Conservation (phyloP, 306 rosid genomes). For the Cicer yamashitae region DNA sequence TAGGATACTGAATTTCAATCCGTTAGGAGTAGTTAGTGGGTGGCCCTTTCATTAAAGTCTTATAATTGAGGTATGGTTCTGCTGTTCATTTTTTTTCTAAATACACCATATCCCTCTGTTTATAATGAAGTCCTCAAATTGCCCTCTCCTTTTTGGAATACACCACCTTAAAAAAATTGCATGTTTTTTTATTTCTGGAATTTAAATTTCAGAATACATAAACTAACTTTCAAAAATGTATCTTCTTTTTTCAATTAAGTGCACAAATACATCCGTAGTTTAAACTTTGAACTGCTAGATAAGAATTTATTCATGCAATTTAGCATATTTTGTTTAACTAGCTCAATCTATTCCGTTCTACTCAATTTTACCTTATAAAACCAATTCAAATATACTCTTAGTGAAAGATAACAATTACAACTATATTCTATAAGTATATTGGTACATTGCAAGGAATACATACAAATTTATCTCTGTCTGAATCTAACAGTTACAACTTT, state of each 20-base stretch:
- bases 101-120: background rate
- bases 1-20: background rate
- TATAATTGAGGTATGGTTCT: background rate
- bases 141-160: background rate
- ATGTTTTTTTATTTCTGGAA: background rate
- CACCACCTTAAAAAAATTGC: background rate
- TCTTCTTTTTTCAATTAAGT: background rate
- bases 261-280: background rate
- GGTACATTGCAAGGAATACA: no score
- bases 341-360: no score
- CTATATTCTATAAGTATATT: no score
- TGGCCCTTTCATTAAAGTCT: background rate
- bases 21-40: background rate
- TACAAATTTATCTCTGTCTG: background rate
- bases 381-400: no score
- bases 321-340: background rate
- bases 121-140: no score
- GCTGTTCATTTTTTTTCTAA: background rate
- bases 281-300: background rate
- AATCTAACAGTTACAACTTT: background rate
- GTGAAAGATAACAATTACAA: no score
- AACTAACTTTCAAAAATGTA: background rate
- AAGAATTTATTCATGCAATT: background rate
- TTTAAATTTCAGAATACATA: conserved; percentile 4
- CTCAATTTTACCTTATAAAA: no score